Percentiles rank a stretch among this genome's conserved stretches.
phyloP scores from a whole-genome alignment of 176 grass and related monocot species.

The Eremochloa ophiuroides region DNA sequence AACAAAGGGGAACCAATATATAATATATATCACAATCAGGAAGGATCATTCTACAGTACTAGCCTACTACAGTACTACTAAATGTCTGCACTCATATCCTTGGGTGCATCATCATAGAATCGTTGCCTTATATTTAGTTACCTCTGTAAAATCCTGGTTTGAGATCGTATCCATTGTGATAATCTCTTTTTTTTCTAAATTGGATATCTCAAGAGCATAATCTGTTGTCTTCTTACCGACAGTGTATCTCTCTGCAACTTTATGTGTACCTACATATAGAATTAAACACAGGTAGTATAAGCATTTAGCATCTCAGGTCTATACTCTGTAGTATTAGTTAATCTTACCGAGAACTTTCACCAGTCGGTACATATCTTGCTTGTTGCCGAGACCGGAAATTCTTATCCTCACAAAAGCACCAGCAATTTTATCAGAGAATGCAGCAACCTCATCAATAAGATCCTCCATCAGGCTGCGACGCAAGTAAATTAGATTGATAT shows the following conservation, averaged over 20 bases:
- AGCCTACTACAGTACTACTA: conserved; percentile 16
- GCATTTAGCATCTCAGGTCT: conserved; percentile 15
- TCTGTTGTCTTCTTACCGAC: conserved; percentile 92
- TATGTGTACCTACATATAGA: conserved; percentile 74
- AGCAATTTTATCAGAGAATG: conserved; percentile 74
- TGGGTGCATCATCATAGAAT: not conserved
- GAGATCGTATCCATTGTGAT: conserved; percentile 89
- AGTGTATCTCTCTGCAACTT: conserved; percentile 68
- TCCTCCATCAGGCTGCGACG: conserved; percentile 77
- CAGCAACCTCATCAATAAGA: conserved; percentile 65
- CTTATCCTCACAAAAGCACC: conserved; percentile 95
- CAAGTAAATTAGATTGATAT: conserved; percentile 91
- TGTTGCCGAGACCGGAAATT: conserved; percentile 70
- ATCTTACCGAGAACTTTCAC: conserved; percentile 92
- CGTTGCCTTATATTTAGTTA: conserved; percentile 5
- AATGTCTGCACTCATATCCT: not conserved
- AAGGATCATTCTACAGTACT: not conserved
- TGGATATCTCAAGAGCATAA: conserved; percentile 85
- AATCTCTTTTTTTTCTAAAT: conserved; percentile 91
- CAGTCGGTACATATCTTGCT: conserved; percentile 96
- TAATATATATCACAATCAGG: not conserved
- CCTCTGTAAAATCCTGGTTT: conserved; percentile 98
- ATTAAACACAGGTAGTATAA: conserved; percentile 28
- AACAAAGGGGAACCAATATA: conserved; percentile 12
- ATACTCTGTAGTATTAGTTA: not conserved